Evolutionary conservation across 257 asterid species (phyloP).

Genomic region (Avicennia marina): DNA sequence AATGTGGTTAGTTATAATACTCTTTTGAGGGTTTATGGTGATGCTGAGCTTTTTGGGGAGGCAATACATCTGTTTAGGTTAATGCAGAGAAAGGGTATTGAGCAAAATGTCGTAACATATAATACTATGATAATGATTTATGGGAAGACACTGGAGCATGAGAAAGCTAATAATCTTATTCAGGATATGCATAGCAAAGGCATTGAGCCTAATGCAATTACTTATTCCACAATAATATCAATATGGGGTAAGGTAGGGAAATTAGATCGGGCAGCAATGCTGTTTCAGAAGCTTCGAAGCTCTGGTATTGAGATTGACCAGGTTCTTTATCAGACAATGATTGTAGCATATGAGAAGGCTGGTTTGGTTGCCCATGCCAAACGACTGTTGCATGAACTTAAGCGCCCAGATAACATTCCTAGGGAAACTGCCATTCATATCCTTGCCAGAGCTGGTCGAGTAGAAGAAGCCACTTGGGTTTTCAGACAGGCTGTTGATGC

Average conservation of each 20-base stretch:
- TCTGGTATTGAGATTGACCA: slow-evolving; percentile 83
- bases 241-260: slow-evolving; percentile 92
- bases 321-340: slow-evolving; percentile 92
- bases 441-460: slow-evolving; percentile 83
- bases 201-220: slow-evolving; percentile 80
- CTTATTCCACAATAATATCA: slow-evolving; percentile 87
- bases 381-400: slow-evolving; percentile 70
- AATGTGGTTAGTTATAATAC: slow-evolving; percentile 89
- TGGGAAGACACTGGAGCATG: slow-evolving; percentile 91
- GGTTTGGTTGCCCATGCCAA: slow-evolving; percentile 88
- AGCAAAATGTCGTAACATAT: slow-evolving; percentile 86
- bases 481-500: slow-evolving; percentile 76
- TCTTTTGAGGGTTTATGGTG: slow-evolving; percentile 82
- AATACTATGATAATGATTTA: slow-evolving; percentile 92
- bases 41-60: slow-evolving; percentile 93
- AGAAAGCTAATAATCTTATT: slow-evolving; percentile 86
- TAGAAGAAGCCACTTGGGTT: slow-evolving; percentile 95
- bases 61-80: slow-evolving; percentile 88
- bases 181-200: slow-evolving; percentile 79
- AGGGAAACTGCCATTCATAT: slow-evolving; percentile 68
- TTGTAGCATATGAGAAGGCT: slow-evolving; percentile 84
- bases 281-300: slow-evolving; percentile 79
- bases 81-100: slow-evolving; percentile 90
- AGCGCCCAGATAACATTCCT: slow-evolving; percentile 86
- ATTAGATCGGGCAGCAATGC: slow-evolving; percentile 74